phyloP scores from a whole-genome alignment of 169 alveolate species.

The Theileria luwenshuni region DNA sequence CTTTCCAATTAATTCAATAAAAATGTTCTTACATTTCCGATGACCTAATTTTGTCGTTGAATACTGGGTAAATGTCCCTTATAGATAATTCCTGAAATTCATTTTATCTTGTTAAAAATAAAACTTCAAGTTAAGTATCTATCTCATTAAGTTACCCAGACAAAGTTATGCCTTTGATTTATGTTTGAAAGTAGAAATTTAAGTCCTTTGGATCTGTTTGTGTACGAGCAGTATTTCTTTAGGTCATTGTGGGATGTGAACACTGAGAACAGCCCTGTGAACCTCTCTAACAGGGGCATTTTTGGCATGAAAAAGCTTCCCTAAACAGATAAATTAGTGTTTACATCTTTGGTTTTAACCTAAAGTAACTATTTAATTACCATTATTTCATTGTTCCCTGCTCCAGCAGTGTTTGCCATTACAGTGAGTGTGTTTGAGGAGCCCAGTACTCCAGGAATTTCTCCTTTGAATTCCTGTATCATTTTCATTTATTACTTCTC shows the following conservation, averaged over 20 bases:
- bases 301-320: slow-evolving; percentile 52
- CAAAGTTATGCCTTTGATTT: slow-evolving; percentile 37
- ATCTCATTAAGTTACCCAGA: slow-evolving; percentile 35
- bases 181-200: slow-evolving; percentile 41
- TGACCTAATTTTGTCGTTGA: slow-evolving; percentile 54
- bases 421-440: slow-evolving; percentile 48
- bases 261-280: slow-evolving; percentile 55
- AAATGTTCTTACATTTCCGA: slow-evolving; percentile 38
- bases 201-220: slow-evolving; percentile 48
- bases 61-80: slow-evolving; percentile 59
- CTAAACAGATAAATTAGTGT: slow-evolving; percentile 20
- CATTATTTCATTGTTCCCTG: slow-evolving; percentile 34
- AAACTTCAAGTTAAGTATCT: neutral
- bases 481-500: neutral
- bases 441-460: slow-evolving; percentile 63
- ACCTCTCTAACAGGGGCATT: slow-evolving; percentile 38
- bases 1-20: neutral
- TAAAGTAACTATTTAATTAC: slow-evolving; percentile 11
- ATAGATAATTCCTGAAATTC: slow-evolving; percentile 28
- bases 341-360: too few relatives aligned
- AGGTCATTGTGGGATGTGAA: slow-evolving; percentile 55
- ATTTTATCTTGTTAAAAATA: neutral
- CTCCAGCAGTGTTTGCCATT: slow-evolving; percentile 51
- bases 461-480: slow-evolving; percentile 55
- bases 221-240: slow-evolving; percentile 54